phyloP scores from a whole-genome alignment of 352 stramenopile genomes.

The Pythium insidiosum region DNA sequence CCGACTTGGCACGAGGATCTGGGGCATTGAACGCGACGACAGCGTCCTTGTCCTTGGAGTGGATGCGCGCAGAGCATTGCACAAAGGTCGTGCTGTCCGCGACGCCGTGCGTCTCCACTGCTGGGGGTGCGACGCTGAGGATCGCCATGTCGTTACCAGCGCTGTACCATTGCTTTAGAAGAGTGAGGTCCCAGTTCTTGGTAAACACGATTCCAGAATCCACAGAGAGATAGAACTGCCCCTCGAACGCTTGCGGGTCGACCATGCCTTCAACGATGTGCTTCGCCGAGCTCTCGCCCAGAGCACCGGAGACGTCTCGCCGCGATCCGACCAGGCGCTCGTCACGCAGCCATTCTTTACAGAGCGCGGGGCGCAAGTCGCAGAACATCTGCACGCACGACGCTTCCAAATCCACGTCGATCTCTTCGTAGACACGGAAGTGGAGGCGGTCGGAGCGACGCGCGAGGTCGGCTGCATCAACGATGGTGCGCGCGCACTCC shows the following conservation, averaged over 20 bases:
- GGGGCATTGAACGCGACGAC: slow-evolving; percentile 78
- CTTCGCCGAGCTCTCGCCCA: slow-evolving; percentile 42
- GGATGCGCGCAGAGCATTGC: slow-evolving; percentile 77
- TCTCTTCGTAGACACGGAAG: slow-evolving; percentile 72
- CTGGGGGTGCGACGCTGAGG: slow-evolving; percentile 58
- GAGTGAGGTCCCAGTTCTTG: slow-evolving; percentile 56
- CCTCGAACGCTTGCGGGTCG: slow-evolving; percentile 13
- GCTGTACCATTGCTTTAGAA: slow-evolving; percentile 77
- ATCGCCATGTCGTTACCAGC: slow-evolving; percentile 77
- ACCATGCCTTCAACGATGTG: slow-evolving; percentile 65
- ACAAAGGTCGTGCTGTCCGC: slow-evolving; percentile 36
- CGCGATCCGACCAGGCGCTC: slow-evolving; percentile 40
- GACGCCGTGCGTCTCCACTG: slow-evolving; percentile 32
- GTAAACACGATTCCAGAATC: slow-evolving; percentile 62
- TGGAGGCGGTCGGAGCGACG: slow-evolving; percentile 36
- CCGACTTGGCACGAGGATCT: slow-evolving; percentile 18
- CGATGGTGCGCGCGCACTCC: slow-evolving; percentile 43
- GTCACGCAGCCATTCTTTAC: slow-evolving; percentile 32
- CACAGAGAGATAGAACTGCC: slow-evolving; percentile 72
- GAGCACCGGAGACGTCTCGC: slow-evolving; percentile 49
- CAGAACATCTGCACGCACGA: slow-evolving; percentile 62
- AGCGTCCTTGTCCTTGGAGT: slow-evolving; percentile 45
- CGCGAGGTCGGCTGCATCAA: slow-evolving; percentile 28
- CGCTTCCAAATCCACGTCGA: slow-evolving; percentile 41
- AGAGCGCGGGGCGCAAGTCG: slow-evolving; percentile 32